Conservation (phyloP, 2,329 filamentous ascomycete genomes). For the Didymellaceae sp. region DNA sequence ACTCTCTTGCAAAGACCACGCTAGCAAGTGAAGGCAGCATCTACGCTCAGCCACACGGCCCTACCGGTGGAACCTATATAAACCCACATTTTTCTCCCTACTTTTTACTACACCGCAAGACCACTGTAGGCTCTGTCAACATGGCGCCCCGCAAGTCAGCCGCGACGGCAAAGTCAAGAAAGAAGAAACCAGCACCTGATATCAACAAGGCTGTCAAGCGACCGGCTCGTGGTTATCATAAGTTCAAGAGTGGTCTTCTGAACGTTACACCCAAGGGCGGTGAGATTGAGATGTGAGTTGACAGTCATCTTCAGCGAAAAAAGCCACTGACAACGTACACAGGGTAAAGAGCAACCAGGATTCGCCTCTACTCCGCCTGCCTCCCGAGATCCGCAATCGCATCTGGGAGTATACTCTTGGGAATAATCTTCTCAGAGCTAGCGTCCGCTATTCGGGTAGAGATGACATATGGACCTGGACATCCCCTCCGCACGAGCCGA, state of each 20-base stretch:
- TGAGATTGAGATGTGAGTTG: background rate
- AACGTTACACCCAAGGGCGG: background rate
- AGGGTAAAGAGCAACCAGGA: slow-evolving; percentile 17
- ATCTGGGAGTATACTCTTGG: slow-evolving; percentile 27
- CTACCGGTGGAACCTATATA: no score
- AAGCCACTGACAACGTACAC: background rate
- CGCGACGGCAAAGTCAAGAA: background rate
- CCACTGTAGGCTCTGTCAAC: background rate
- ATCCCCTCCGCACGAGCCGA: background rate
- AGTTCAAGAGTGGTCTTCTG: background rate
- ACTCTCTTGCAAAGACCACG: no score
- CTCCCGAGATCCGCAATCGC: slow-evolving; percentile 20
- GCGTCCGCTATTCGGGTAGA: no score
- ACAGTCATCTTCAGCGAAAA: background rate
- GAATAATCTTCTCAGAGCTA: background rate
- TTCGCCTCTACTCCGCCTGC: slow-evolving; percentile 23
- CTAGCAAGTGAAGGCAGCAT: no score
- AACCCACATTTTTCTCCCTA: no score
- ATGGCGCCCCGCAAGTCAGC: slow-evolving; percentile 1
- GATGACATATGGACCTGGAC: background rate
- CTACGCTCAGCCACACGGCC: no score
- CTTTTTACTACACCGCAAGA: background rate
- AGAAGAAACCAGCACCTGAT: background rate
- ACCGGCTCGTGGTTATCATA: slow-evolving; percentile 1
- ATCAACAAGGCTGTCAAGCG: background rate